These are phyloP conservation scores for Dryas octopetala DNA, from an alignment of 306 rosid genomes.

Conservation along the genomic window DNA sequence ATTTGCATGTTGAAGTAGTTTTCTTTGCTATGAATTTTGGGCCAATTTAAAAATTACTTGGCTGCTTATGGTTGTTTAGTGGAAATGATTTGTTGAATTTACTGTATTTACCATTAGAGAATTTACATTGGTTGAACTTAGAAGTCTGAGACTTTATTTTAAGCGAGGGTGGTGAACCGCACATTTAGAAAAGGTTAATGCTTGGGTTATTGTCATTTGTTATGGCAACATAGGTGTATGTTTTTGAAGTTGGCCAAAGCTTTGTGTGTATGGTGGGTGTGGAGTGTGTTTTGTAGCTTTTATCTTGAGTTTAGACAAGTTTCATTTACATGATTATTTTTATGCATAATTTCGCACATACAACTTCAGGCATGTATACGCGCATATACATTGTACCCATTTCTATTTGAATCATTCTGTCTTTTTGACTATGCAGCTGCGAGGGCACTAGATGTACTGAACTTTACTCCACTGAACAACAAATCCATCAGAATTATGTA, in stretches of 20 bases:
- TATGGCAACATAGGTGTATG: background rate
- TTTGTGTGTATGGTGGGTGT: background rate
- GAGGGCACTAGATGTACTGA: conserved; percentile 44
- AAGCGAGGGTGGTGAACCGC: background rate
- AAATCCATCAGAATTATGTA: conserved; percentile 57
- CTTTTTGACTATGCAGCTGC: conserved; percentile 16
- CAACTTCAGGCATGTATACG: no score
- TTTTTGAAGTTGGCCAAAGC: background rate
- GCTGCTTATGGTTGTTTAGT: background rate
- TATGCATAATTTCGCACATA: background rate
- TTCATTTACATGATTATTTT: background rate
- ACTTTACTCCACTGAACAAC: conserved; percentile 65
- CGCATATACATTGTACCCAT: no score
- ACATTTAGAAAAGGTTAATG: background rate
- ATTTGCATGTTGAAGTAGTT: background rate
- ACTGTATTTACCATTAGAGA: background rate
- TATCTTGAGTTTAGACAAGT: background rate
- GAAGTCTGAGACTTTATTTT: no score
- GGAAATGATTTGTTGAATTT: background rate
- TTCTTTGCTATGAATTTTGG: background rate
- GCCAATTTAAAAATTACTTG: background rate
- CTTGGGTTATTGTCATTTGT: background rate
- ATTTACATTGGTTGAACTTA: no score
- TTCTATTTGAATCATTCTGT: background rate
- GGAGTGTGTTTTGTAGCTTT: background rate